phyloP scores from a whole-genome alignment of 2,329 filamentous ascomycete genomes.

The Helicocarpus griseus region DNA sequence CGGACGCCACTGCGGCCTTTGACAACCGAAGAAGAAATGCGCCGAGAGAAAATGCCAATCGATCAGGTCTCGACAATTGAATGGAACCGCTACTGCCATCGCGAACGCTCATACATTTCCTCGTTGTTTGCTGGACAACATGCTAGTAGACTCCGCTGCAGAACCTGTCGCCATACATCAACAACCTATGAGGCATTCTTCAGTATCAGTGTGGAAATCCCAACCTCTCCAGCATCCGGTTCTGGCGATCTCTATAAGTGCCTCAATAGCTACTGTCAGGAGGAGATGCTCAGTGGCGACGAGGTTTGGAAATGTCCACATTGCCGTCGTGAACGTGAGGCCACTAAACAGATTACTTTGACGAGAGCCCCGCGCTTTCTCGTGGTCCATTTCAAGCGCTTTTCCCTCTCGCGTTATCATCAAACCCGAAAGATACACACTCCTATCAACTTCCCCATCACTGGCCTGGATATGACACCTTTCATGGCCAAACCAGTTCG shows the following conservation, averaged over 20 bases:
- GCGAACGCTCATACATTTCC: conserved; percentile 66
- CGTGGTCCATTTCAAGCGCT: conserved; percentile 67
- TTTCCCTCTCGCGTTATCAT: conserved; percentile 47
- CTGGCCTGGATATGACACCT: conserved; percentile 54
- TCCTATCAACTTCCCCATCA: conserved; percentile 66
- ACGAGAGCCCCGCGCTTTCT: conserved; percentile 71
- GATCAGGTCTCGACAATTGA: conserved; percentile 60
- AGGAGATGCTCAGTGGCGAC: conserved; percentile 58
- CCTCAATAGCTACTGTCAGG: conserved; percentile 57
- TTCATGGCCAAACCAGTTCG: conserved; percentile 46
- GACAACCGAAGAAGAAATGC: conserved; percentile 50
- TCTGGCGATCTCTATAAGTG: conserved; percentile 56
- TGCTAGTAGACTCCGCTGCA: conserved; percentile 51
- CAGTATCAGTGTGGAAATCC: conserved; percentile 59
- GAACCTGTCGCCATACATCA: conserved; percentile 51
- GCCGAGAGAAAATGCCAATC: conserved; percentile 50
- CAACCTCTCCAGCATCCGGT: conserved; percentile 46
- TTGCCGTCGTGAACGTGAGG: conserved; percentile 59
- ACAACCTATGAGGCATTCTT: conserved; percentile 64
- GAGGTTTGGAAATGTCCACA: conserved; percentile 63
- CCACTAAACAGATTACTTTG: conserved; percentile 61
- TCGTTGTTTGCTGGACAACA: conserved; percentile 68
- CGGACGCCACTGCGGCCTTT: conserved; percentile 48
- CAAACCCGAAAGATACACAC: conserved; percentile 59
- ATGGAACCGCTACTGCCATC: conserved; percentile 61